phyloP scores from a whole-genome alignment of 1,284 basidiomycete species.

The Butyriboletus pseudospeciosus region DNA sequence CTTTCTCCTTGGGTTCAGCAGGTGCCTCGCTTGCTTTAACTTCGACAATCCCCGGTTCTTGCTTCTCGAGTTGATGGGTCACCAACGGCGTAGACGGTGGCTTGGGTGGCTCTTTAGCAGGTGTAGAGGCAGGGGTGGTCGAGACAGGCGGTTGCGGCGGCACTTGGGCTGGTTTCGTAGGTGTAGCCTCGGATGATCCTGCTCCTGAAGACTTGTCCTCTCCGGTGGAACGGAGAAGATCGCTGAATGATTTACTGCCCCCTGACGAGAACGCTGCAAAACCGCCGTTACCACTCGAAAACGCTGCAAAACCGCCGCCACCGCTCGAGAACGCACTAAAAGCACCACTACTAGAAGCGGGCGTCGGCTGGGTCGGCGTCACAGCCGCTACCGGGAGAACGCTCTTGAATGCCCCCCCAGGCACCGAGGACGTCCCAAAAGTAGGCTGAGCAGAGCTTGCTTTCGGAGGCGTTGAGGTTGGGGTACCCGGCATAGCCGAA shows the following conservation, averaged over 20 bases:
- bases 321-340: constrained; percentile 23
- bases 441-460: constrained; percentile 32
- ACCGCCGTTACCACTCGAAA: constrained; percentile 21
- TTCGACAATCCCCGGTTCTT: constrained; percentile 1
- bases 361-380: constrained; percentile 3
- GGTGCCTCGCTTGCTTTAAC: background rate
- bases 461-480: constrained; percentile 35
- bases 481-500: constrained; percentile 21
- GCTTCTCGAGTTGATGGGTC: background rate
- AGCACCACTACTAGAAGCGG: constrained; percentile 3
- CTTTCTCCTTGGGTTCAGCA: constrained; percentile 9
- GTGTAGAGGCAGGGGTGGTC: constrained; percentile 15
- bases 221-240: constrained; percentile 34
- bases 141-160: constrained; percentile 1
- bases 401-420: constrained; percentile 12
- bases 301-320: constrained; percentile 27
- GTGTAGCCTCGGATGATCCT: constrained; percentile 9
- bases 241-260: constrained; percentile 38
- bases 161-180: constrained; percentile 6
- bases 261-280: constrained; percentile 31
- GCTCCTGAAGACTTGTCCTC: constrained; percentile 12
- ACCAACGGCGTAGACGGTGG: background rate
- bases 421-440: constrained; percentile 27
- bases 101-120: constrained; percentile 11
- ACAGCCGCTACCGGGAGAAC: constrained; percentile 8